Base-by-base conservation (phyloP, 345 rosid species). In the Sonneratia alba region DNA sequence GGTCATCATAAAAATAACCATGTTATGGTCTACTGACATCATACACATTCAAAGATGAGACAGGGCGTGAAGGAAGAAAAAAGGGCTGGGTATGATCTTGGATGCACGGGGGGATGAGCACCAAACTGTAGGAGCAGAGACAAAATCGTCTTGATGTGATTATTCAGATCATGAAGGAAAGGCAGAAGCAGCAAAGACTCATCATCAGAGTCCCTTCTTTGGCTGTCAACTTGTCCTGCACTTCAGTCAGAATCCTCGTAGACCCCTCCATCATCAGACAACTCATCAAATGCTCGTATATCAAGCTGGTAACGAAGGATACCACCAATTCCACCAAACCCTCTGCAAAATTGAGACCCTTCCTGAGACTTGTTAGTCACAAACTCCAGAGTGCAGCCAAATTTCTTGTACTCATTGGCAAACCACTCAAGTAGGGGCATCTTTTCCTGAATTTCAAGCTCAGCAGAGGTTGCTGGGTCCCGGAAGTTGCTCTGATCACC, bases 261-360 rank as follows among this genome's bases (percentile, higher is more conserved):
- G 66, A 80, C 79, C 70, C 84, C 97, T 69, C 82, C 85, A 75
- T 88, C 92, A 38, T 87, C 91, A 27, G 97, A 91, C 21, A 87
- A 70, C 59, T 91, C 98, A 76, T 93, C 96, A 63, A 87, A 93
- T 15, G 91, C 80, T 79, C 96, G 83, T 77, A 93, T 85, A 82
- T 93, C 98, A 65, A 93, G 84, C 83, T 91, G 96, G 86, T 91
- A 93, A 56, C 98, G 90, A 1, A 93, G 87, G 76, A 93, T 87
- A 18, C 98, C 98, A 45, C 98, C 97, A 53, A 92, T 90, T 68
- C 97, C 97, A 67, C 96, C 97, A 71, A 92, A 92, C 7, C 97
- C 96, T 82, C 97, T 72, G 84, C 96, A 92, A 80, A 92, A 92
- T 80, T 90, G 96, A 49, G 96, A 92, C 57, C 98, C 97, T 77